These are phyloP conservation scores for Phytopythium vexans DNA, from an alignment of 352 stramenopile genomes.

Conservation along the genomic window DNA sequence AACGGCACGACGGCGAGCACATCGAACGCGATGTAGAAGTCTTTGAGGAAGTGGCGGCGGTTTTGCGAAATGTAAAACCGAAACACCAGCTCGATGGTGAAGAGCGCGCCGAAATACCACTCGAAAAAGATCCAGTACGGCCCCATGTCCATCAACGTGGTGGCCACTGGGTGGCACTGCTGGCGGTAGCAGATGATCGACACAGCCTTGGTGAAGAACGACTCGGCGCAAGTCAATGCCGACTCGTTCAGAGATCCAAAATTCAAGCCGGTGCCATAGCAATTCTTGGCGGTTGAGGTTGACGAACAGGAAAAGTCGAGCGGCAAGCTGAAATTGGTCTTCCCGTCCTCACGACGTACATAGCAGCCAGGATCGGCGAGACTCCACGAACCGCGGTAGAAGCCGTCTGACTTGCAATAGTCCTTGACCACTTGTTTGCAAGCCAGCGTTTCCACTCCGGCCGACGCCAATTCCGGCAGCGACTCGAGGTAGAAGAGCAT, in stretches of 20 bases:
- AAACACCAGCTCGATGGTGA: constrained; percentile 52
- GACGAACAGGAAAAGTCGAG: constrained; percentile 46
- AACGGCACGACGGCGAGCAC: constrained; percentile 64
- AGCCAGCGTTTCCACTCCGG: constrained; percentile 32
- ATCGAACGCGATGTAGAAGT: constrained; percentile 69
- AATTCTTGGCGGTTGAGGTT: constrained; percentile 11
- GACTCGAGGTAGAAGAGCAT: constrained; percentile 73
- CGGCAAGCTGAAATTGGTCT: constrained; percentile 21
- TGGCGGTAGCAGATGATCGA: constrained; percentile 46
- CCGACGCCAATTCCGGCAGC: constrained; percentile 53
- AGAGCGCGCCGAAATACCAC: constrained; percentile 53
- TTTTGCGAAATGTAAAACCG: constrained; percentile 51
- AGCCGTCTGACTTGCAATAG: constrained; percentile 44
- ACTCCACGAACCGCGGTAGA: constrained; percentile 2
- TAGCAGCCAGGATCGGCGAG: constrained; percentile 49
- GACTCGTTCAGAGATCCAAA: constrained; percentile 39
- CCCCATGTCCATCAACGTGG: constrained; percentile 56
- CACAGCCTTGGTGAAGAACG: constrained; percentile 24
- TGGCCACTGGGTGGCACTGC: constrained; percentile 29
- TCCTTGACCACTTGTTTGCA: constrained; percentile 48
- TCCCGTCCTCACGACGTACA: constrained; percentile 19
- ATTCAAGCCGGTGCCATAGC: constrained; percentile 51
- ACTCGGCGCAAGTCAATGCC: constrained; percentile 23
- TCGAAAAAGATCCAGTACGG: constrained; percentile 80
- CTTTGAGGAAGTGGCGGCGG: constrained; percentile 32